Percentiles rank a stretch among this genome's conserved stretches.
phyloP scores from a whole-genome alignment of 1,284 basidiomycete species.

The Rhodotorula sp. region DNA sequence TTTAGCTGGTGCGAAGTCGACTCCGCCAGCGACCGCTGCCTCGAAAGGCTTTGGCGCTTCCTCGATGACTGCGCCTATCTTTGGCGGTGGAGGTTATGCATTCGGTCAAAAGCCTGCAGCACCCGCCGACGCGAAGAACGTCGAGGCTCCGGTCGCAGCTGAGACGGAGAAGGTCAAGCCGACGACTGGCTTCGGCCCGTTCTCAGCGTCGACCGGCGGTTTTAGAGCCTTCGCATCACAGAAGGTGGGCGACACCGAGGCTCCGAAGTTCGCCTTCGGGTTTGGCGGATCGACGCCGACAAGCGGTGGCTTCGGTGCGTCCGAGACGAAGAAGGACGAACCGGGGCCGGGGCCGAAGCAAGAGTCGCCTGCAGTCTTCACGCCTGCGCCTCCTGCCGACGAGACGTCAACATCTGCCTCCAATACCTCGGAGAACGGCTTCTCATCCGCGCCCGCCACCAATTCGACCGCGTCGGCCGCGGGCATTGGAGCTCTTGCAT shows the following conservation, averaged over 20 bases:
- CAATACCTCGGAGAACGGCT: too few relatives aligned
- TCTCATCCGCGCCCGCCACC: too few relatives aligned
- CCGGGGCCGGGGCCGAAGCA: too few relatives aligned
- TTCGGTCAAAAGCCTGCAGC: not conserved
- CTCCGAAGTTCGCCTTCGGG: not conserved
- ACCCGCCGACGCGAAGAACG: not conserved
- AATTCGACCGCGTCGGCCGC: too few relatives aligned
- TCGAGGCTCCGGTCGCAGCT: not conserved
- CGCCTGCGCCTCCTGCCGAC: too few relatives aligned
- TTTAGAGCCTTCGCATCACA: conserved; percentile 8
- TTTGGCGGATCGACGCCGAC: not conserved
- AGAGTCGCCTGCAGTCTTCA: not conserved
- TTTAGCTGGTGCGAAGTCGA: not conserved
- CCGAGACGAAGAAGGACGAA: not conserved
- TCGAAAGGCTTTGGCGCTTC: not conserved
- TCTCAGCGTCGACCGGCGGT: not conserved
- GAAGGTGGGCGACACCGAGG: too few relatives aligned
- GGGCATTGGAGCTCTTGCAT: too few relatives aligned
- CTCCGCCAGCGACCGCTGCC: conserved; percentile 2
- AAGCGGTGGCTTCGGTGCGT: not conserved
- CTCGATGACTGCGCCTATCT: not conserved
- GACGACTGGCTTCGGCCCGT: not conserved
- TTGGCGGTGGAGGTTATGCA: conserved; percentile 14
- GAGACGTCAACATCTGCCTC: too few relatives aligned
- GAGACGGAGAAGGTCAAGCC: not conserved